Base-by-base conservation (phyloP, 2,329 filamentous ascomycete species). In the Gaeumannomyces tritici region DNA sequence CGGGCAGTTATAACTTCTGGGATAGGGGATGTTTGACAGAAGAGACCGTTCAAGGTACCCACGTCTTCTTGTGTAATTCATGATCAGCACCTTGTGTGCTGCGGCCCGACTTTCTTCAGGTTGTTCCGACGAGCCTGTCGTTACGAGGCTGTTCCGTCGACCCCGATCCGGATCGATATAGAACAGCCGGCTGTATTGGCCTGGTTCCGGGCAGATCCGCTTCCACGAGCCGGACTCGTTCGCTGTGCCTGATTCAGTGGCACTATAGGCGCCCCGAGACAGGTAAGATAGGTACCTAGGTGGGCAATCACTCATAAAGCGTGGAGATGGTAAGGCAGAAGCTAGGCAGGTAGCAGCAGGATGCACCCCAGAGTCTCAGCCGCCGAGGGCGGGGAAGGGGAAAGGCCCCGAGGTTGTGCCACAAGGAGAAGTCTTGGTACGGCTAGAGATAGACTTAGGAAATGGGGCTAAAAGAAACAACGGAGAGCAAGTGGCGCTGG, bases 51-150 rank as follows among this genome's bases (percentile, higher is more conserved):
- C 21, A 42, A 57, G 56, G 56, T 56, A 60, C 71, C 63, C 68
- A 74, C 73, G 71, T 62, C 74, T 75, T 62, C 73, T 71, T 63
- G 72, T 75, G 58, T 73, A 74, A 65, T 74, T 73, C 72, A 74
- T 73, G 21, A 9, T 28, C 21, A n/a, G 42, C 42, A n/a, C 42
- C n/a, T 51, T 51, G n/a, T n/a, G 42, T 51, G 42, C 21, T 51
- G 3, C 42, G 21, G 4, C 21, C 42, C 42, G 42, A n/a, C 9
- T 51, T 9, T 24, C 42, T 51, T 51, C 42, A 15, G 7, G 42
- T 51, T 21, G 42, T n/a, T 51, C 42, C 21, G 21, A 21, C 8
- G 42, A 51, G 42, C 8, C 21, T 21, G 42, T 8, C 42, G 42
- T n/a, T n/a, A 51, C 21, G 42, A n/a, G 7, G 11, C 42, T n/a